A percentile compares a stretch with the other conserved stretches of the same genome.
Evolutionary conservation across 2,329 filamentous ascomycete species (phyloP).

Genomic region (Colletotrichum sublineola): DNA sequence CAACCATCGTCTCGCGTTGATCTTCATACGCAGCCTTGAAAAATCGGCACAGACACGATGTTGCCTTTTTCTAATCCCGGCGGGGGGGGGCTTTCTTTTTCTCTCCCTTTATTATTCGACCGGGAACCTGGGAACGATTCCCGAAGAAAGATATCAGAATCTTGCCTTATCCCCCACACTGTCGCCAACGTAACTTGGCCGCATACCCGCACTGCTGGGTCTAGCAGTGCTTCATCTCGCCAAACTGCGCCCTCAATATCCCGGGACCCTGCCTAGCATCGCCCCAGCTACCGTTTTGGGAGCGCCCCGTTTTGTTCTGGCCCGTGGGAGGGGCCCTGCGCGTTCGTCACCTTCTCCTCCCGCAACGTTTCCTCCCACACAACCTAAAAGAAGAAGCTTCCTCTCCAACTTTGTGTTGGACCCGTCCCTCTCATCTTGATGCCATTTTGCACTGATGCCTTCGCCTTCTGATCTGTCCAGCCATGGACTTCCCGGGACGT

Average conservation of each 20-base stretch:
- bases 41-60: conserved; percentile 3
- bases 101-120: neutral
- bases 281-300: conserved; percentile 32
- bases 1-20: conserved; percentile 3
- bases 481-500: conserved; percentile 41
- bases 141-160: conserved; percentile 2
- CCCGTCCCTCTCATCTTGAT: conserved; percentile 13
- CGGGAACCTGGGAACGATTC: conserved; percentile 1
- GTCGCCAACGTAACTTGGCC: conserved; percentile 8
- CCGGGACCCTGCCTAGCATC: conserved; percentile 33
- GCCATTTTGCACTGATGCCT: conserved; percentile 17
- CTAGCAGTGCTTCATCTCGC: conserved; percentile 38
- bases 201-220: conserved; percentile 24
- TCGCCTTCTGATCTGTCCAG: conserved; percentile 33
- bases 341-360: conserved; percentile 27
- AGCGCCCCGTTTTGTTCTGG: conserved; percentile 13
- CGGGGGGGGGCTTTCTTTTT: neutral
- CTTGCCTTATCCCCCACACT: conserved; percentile 5
- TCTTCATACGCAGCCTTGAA: conserved; percentile 10
- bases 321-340: conserved; percentile 16
- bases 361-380: neutral
- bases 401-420: conserved; percentile 6
- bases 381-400: conserved; percentile 31
- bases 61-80: neutral
- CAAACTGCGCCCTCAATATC: conserved; percentile 35